A percentile compares a stretch with the other conserved stretches of the same genome.
phyloP scores from a whole-genome alignment of 1,139 yeast species.

The Diutina scorzettiae region DNA sequence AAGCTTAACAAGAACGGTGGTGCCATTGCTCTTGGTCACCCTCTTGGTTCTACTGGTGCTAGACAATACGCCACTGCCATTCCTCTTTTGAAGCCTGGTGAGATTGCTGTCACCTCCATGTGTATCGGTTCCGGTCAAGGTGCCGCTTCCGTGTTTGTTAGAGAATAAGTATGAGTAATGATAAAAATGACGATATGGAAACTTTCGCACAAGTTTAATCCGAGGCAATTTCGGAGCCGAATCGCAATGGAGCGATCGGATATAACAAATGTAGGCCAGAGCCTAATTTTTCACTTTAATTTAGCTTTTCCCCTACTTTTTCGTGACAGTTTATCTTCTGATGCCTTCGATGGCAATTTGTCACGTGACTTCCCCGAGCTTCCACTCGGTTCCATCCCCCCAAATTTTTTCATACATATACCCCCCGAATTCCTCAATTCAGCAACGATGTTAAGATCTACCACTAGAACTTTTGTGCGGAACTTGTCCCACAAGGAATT shows the following conservation, averaged over 20 bases:
- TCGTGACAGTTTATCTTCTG: too few species aligned
- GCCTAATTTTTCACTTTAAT: too few species aligned
- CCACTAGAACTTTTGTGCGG: constrained; percentile 27
- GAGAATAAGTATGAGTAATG: constrained; percentile 32
- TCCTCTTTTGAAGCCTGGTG: constrained; percentile 67
- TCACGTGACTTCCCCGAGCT: background rate
- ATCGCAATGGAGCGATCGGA: too few species aligned
- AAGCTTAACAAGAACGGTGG: constrained; percentile 91
- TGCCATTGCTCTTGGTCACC: constrained; percentile 94
- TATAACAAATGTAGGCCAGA: too few species aligned
- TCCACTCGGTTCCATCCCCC: constrained; percentile 2
- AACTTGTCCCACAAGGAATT: constrained; percentile 82
- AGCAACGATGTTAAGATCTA: constrained; percentile 4
- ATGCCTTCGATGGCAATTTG: too few species aligned
- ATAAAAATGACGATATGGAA: background rate
- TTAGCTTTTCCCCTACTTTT: too few species aligned
- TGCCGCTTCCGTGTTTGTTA: constrained; percentile 78
- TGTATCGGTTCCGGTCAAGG: constrained; percentile 99
- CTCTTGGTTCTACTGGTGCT: constrained; percentile 92
- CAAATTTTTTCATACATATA: background rate
- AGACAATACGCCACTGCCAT: constrained; percentile 85
- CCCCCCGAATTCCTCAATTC: background rate
- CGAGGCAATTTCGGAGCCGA: background rate
- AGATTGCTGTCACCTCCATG: constrained; percentile 88
- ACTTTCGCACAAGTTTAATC: background rate